Evolutionary conservation across 192 early-diverging fungal genomes (phyloP).

Genomic region (Oehlia diaphana): DNA sequence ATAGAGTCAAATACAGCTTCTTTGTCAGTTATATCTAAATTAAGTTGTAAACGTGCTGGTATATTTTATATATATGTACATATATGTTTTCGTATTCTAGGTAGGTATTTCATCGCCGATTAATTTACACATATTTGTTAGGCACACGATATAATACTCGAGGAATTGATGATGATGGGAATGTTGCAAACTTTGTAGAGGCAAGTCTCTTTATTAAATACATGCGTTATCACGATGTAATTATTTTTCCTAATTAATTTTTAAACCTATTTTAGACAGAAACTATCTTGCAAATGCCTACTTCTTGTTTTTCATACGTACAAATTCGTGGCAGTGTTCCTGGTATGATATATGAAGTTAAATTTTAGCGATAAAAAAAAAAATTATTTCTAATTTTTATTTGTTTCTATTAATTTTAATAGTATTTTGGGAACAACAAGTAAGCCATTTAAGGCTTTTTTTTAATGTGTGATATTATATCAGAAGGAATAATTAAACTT

Average conservation of each 20-base stretch:
- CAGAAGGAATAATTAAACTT: neutral
- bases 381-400: neutral
- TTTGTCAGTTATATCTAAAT: constrained; percentile 69
- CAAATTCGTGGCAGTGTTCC: constrained; percentile 88
- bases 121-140: constrained; percentile 39
- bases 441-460: neutral
- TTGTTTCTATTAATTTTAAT: neutral
- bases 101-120: constrained; percentile 47
- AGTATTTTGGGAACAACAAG: constrained; percentile 96
- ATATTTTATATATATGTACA: constrained; percentile 8
- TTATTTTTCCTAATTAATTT: neutral
- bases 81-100: neutral
- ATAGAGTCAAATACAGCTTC: constrained; percentile 43
- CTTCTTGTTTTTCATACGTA: constrained; percentile 68
- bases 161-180: constrained; percentile 95
- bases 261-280: constrained; percentile 63
- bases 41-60: constrained; percentile 74
- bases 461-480: neutral
- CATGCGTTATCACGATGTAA: neutral
- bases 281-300: constrained; percentile 64
- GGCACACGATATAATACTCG: constrained; percentile 94
- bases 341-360: constrained; percentile 35
- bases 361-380: neutral
- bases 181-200: constrained; percentile 99
- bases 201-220: constrained; percentile 30